These are phyloP conservation scores for Rhodotorula diobovata DNA, from an alignment of 768 basidiomycete species.

Conservation along the genomic window DNA sequence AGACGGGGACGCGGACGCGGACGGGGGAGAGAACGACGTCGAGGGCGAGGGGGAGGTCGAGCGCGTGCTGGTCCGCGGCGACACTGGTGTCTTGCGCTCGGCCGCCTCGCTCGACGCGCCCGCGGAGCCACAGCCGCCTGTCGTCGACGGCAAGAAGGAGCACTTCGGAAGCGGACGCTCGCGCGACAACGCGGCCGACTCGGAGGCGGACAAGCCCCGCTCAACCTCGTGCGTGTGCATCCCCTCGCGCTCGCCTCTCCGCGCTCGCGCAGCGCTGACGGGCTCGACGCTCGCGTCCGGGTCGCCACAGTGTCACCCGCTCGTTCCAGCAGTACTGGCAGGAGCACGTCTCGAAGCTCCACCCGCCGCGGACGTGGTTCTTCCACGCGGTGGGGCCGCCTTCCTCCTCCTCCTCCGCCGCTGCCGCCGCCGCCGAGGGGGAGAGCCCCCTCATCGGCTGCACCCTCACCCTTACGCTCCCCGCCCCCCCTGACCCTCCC, in stretches of 20 bases:
- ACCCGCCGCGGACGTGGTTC: conserved; percentile 6
- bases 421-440: neutral
- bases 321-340: neutral
- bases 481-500: conserved; percentile 5
- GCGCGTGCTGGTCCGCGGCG: neutral
- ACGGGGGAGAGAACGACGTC: neutral
- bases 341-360: neutral
- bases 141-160: too few relatives aligned
- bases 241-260: neutral
- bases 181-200: neutral
- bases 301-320: neutral
- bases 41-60: neutral
- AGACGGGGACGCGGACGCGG: neutral
- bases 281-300: neutral
- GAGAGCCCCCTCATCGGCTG: conserved; percentile 1
- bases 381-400: neutral
- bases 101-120: neutral
- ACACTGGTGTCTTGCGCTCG: too few relatives aligned
- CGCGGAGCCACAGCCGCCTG: too few relatives aligned
- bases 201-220: neutral
- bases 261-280: neutral
- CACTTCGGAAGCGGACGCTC: neutral
- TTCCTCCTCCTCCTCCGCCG: neutral
- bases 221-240: neutral
- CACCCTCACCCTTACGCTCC: conserved; percentile 18